Evolutionary conservation across 306 rosid species (phyloP).

Genomic region (Crotalaria pallida): DNA sequence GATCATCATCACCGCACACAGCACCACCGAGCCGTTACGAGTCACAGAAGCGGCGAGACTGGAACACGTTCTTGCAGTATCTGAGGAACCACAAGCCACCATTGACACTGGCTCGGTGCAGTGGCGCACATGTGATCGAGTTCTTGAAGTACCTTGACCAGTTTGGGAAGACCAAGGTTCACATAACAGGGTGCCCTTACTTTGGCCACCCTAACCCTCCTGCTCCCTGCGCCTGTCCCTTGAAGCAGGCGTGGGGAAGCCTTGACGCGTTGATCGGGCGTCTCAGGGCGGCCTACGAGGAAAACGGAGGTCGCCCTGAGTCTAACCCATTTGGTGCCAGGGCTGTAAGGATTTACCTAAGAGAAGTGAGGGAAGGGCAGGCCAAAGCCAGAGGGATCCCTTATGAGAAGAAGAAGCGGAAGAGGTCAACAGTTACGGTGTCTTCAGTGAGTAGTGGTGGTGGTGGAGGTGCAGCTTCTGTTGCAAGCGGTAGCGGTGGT

Average conservation of each 20-base stretch:
- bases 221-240: conserved; percentile 74
- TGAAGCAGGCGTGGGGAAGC: conserved; percentile 92
- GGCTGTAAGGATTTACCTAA: conserved; percentile 78
- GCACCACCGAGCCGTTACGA: conserved; percentile 88
- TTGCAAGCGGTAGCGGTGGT: not conserved
- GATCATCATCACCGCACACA: conserved; percentile 40
- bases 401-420: conserved; percentile 89
- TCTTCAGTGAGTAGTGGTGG: conserved; percentile 22
- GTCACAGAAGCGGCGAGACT: conserved; percentile 90
- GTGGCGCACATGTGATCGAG: conserved; percentile 97
- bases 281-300: conserved; percentile 90
- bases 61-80: conserved; percentile 96
- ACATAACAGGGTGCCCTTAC: conserved; percentile 63
- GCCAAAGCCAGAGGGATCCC: conserved; percentile 95
- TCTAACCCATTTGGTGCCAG: conserved; percentile 80
- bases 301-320: conserved; percentile 86
- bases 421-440: conserved; percentile 34
- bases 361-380: conserved; percentile 82
- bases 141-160: conserved; percentile 87
- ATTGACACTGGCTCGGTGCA: conserved; percentile 75
- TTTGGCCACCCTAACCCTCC: conserved; percentile 88
- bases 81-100: conserved; percentile 94
- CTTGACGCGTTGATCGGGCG: conserved; percentile 89
- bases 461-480: not conserved
- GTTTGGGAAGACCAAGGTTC: conserved; percentile 93